Evolutionary conservation across 768 basidiomycete species (phyloP), one percentile per base, ranked within the genome.

Genomic region (Tricholoma sp.): DNA sequence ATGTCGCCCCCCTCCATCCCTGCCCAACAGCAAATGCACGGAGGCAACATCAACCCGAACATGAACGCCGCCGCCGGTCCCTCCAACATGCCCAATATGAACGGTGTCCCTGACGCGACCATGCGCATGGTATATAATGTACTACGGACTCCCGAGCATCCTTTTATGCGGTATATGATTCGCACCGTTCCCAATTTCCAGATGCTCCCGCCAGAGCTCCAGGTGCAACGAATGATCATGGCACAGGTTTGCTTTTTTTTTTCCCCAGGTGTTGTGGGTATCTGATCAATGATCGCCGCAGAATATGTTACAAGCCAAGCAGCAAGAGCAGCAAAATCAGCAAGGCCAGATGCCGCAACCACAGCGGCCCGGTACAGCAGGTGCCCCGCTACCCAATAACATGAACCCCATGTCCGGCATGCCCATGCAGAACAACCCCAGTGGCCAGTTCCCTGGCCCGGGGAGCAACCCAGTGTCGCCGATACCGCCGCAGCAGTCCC

Each of bases 201-300:
- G 59, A 63, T 63, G 17, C 67, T 87, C 55, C 76, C 85, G 9
- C 41, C 75, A 1, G 79, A 74, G 56, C 70, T 76, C 62, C 86
- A 89, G 70, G 63, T 88, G 59, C 85, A 86, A 67, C 82, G 76
- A 64, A 72, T 89, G 68, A 67, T 80, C 34, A 57, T 68, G 54
- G 65, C 80, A 12, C 82, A 83, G 75, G 85, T 85, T 60, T 50
- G 73, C 69, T 39, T 42, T 50, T 31, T 24, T 31, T 37, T 48
- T 10, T 17, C 15, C 17, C 1, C 18, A 11, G 5, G n/a, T n/a
- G n/a, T n/a, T n/a, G 6, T 41, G 20, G 1, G 44, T 45, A 20
- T 45, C 37, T 57, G 54, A 56, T 4, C 41, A 20, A 42, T 7
- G 2, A 11, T 12, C 47, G 13, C 20, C 20, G 8, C 29, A 56